Percentiles rank a stretch among this genome's conserved stretches.
These are phyloP conservation scores for Suhomyces terraborum DNA, from an alignment of 1,139 yeast genomes.

Conservation along the genomic window DNA sequence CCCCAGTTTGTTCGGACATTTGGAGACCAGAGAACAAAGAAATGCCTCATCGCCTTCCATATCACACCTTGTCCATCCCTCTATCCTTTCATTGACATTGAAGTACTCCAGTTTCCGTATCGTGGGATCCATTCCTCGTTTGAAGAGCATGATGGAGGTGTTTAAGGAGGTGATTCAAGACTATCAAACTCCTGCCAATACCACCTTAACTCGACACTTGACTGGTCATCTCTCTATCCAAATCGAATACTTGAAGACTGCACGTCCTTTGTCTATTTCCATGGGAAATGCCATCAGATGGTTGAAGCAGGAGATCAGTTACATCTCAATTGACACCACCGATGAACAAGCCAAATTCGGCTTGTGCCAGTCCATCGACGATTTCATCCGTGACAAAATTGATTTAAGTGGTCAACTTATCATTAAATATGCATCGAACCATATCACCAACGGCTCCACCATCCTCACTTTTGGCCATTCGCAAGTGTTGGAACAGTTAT, in stretches of 20 bases:
- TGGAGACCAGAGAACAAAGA: conserved; percentile 81
- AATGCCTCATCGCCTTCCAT: conserved; percentile 64
- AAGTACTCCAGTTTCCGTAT: conserved; percentile 81
- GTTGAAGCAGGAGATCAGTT: conserved; percentile 91
- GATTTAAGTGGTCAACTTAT: conserved; percentile 84
- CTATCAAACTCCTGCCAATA: conserved; percentile 82
- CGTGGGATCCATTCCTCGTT: conserved; percentile 88
- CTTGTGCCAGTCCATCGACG: conserved; percentile 70
- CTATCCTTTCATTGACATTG: conserved; percentile 74
- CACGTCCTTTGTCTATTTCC: conserved; percentile 87
- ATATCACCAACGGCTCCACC: conserved; percentile 75
- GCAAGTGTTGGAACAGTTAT: conserved; percentile 74
- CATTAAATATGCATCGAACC: conserved; percentile 76
- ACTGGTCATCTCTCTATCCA: conserved; percentile 91
- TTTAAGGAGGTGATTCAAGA: conserved; percentile 80
- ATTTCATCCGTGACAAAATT: conserved; percentile 80
- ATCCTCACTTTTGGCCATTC: conserved; percentile 89
- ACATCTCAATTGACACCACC: conserved; percentile 66
- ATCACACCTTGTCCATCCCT: conserved; percentile 82
- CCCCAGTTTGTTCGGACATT: conserved; percentile 79
- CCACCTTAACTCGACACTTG: conserved; percentile 83
- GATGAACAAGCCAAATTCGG: conserved; percentile 75
- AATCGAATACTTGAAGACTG: conserved; percentile 87
- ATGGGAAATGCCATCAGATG: conserved; percentile 99
- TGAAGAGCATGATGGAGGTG: conserved; percentile 81